phyloP scores from a whole-genome alignment of 768 basidiomycete genomes.

The Termitomyces sp. region DNA sequence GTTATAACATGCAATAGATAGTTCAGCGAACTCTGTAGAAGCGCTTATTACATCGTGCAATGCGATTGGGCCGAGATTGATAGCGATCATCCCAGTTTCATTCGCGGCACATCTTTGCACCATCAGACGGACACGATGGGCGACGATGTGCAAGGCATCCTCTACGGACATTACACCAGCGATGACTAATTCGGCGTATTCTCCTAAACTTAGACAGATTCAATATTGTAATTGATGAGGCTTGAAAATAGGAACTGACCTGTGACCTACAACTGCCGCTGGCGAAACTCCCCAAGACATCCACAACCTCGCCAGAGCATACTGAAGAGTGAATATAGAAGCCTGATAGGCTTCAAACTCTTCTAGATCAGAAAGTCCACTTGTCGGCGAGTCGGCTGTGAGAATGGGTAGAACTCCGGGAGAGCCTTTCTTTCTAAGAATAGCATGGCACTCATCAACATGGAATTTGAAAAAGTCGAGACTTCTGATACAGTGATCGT shows the following conservation, averaged over 20 bases:
- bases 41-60: constrained; percentile 33
- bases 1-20: constrained; percentile 62
- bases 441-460: constrained; percentile 57
- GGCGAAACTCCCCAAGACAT: constrained; percentile 65
- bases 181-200: constrained; percentile 69
- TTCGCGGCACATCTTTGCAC: constrained; percentile 39
- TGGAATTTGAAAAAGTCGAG: constrained; percentile 41
- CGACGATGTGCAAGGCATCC: constrained; percentile 57
- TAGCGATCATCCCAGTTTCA: constrained; percentile 60
- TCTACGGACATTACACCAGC: constrained; percentile 56
- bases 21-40: constrained; percentile 29
- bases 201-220: constrained; percentile 55
- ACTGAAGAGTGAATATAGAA: constrained; percentile 61
- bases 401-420: constrained; percentile 48
- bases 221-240: constrained; percentile 3
- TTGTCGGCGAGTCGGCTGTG: constrained; percentile 19
- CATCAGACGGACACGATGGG: constrained; percentile 57
- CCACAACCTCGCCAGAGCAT: constrained; percentile 63
- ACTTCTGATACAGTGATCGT: constrained; percentile 46
- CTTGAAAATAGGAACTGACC: constrained; percentile 37
- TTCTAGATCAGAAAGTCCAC: constrained; percentile 24
- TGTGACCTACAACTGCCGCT: constrained; percentile 65
- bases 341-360: constrained; percentile 48
- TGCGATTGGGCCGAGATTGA: constrained; percentile 35
- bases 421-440: constrained; percentile 48